phyloP scores from a whole-genome alignment of 495 filamentous ascomycete genomes.

The Aspergillus cristatus region DNA sequence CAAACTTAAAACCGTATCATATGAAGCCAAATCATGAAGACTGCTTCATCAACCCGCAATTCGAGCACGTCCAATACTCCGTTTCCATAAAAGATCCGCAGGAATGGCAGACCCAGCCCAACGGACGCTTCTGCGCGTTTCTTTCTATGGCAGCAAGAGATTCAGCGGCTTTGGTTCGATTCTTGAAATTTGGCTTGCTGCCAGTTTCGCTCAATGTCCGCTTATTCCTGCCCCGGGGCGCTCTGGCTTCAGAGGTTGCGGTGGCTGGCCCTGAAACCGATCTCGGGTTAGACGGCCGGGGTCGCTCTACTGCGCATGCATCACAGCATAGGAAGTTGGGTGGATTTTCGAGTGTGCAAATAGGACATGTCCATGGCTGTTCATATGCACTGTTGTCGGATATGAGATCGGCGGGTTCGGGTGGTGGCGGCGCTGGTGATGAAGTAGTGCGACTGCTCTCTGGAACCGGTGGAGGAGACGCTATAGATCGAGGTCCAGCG shows the following conservation, averaged over 20 bases:
- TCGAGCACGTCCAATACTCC: conserved; percentile 71
- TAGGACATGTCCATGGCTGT: conserved; percentile 60
- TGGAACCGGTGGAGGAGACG: conserved; percentile 15
- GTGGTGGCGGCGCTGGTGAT: conserved; percentile 1
- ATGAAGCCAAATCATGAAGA: conserved; percentile 29
- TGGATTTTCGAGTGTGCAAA: conserved; percentile 81
- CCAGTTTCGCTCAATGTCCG: conserved; percentile 9
- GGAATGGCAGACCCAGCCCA: conserved; percentile 59
- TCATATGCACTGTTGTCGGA: conserved; percentile 25
- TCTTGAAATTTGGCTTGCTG: conserved; percentile 23
- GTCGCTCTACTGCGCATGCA: conserved; percentile 61
- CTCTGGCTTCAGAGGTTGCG: conserved; percentile 4
- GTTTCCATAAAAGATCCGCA: conserved; percentile 60
- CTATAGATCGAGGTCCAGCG: conserved; percentile 36
- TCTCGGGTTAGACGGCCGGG: conserved; percentile 23
- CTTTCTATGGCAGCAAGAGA: conserved; percentile 29
- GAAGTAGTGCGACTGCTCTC: conserved; percentile 10
- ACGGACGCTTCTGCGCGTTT: conserved; percentile 32
- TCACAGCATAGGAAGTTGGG: conserved; percentile 62
- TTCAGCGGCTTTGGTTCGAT: conserved; percentile 26
- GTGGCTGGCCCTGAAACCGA: conserved; percentile 9
- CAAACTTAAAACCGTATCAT: too few species aligned
- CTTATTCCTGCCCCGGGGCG: conserved; percentile 15
- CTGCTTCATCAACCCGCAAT: conserved; percentile 59
- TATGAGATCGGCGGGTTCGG: conserved; percentile 7